These are phyloP conservation scores for Sicyos baderoa DNA, from an alignment of 306 rosid genomes.

Conservation along the genomic window DNA sequence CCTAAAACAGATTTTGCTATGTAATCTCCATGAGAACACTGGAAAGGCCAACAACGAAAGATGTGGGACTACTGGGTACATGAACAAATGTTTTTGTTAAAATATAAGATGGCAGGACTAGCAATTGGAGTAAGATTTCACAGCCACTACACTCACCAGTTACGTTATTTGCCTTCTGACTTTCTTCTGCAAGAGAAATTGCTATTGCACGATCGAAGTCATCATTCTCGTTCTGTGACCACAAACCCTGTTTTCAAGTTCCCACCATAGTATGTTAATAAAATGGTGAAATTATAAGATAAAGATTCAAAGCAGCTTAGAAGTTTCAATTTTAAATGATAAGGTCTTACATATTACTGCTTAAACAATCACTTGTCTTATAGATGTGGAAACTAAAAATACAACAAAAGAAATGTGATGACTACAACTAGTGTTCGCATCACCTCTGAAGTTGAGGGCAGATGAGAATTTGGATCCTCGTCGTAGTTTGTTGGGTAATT, in stretches of 20 bases:
- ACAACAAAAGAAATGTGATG: background rate
- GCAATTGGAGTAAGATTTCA: background rate
- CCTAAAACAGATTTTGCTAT: background rate
- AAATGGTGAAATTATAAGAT: constrained; percentile 17
- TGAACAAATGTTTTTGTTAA: background rate
- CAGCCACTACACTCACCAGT: constrained; percentile 52
- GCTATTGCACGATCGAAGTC: constrained; percentile 85
- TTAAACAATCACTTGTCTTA: background rate
- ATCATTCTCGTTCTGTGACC: constrained; percentile 65
- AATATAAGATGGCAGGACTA: background rate
- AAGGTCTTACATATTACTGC: background rate
- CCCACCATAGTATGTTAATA: no score
- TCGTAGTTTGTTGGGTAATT: constrained; percentile 36
- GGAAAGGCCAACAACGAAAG: background rate
- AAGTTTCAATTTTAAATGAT: background rate
- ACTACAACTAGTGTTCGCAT: background rate
- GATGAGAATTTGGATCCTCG: constrained; percentile 43
- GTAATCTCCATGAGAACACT: background rate
- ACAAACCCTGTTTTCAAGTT: constrained; percentile 54
- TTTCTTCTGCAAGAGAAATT: constrained; percentile 68
- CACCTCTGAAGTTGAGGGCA: constrained; percentile 75
- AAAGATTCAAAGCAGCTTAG: background rate
- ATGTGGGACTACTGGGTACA: background rate
- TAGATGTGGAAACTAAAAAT: background rate
- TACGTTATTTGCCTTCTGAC: constrained; percentile 35